phyloP scores from a whole-genome alignment of 2,329 filamentous ascomycete genomes.

The Aspergillus brasiliensis region DNA sequence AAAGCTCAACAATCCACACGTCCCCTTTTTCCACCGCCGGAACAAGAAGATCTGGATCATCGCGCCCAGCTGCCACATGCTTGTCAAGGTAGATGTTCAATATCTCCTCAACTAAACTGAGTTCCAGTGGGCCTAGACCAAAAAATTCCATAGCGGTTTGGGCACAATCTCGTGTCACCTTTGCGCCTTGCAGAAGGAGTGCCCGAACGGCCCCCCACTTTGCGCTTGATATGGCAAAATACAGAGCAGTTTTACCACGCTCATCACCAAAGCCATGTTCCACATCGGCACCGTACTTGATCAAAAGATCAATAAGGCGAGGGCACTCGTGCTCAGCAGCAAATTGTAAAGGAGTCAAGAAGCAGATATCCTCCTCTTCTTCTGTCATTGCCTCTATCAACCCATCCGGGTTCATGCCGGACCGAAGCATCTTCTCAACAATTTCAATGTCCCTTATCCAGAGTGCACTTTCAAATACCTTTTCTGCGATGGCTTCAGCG shows the following conservation, averaged over 20 bases:
- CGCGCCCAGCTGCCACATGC: neutral
- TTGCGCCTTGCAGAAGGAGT: neutral
- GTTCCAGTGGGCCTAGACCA: neutral
- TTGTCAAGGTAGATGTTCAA: neutral
- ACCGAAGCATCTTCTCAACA: neutral
- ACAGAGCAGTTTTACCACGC: neutral
- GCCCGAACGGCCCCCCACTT: neutral
- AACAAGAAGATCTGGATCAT: neutral
- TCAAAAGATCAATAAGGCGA: neutral
- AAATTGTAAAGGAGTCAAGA: conserved; percentile 8
- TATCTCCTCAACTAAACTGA: neutral
- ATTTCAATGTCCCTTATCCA: neutral
- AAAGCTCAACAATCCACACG: neutral
- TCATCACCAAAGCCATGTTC: neutral
- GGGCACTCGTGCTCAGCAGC: neutral
- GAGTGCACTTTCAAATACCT: conserved; percentile 18
- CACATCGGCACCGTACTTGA: neutral
- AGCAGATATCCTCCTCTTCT: neutral
- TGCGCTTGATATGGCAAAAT: neutral
- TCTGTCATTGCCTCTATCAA: neutral
- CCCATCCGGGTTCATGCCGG: neutral
- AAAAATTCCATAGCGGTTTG: neutral
- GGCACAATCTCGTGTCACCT: conserved; percentile 6
- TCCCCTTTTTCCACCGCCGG: neutral
- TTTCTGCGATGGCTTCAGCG: conserved; percentile 19